These are phyloP conservation scores for Cardiospermum halicacabum DNA, from an alignment of 345 rosid genomes.

Conservation along the genomic window DNA sequence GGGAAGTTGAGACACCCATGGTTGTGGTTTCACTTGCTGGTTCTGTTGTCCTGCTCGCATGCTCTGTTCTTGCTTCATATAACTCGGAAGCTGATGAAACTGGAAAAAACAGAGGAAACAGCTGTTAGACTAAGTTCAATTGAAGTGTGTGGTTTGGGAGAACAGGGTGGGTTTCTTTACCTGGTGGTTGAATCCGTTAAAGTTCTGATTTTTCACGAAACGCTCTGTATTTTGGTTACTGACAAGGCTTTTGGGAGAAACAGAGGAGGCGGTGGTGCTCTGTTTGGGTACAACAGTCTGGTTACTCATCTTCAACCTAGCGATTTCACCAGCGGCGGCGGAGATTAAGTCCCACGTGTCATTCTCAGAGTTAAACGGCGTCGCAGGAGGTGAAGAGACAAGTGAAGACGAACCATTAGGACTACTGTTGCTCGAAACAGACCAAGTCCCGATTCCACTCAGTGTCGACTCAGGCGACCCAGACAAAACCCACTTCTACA, in stretches of 20 bases:
- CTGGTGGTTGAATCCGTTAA: constrained; percentile 16
- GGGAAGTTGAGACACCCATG: constrained; percentile 18
- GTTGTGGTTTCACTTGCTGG: constrained; percentile 16
- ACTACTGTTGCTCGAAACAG: constrained; percentile 40
- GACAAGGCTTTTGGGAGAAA: constrained; percentile 10
- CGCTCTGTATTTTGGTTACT: constrained; percentile 14
- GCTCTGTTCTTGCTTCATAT: constrained; percentile 13
- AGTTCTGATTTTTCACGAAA: constrained; percentile 13
- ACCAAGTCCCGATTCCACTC: constrained; percentile 45
- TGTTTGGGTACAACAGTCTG: constrained; percentile 18
- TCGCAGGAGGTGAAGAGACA: constrained; percentile 52
- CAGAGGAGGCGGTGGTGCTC: not conserved
- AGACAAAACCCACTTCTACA: constrained; percentile 28
- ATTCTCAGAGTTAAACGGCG: constrained; percentile 35
- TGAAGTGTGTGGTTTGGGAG: not conserved
- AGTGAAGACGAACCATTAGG: constrained; percentile 47
- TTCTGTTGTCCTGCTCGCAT: constrained; percentile 20
- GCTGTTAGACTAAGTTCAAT: not conserved
- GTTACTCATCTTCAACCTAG: constrained; percentile 40
- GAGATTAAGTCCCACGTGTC: constrained; percentile 55
- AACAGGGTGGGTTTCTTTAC: not conserved
- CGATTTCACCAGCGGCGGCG: constrained; percentile 75
- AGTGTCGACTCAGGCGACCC: constrained; percentile 75
- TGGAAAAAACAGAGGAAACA: not conserved
- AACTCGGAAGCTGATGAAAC: constrained; percentile 19